Base-by-base conservation (phyloP, 305 asterid genomes). In the Fraxinus velutina region DNA sequence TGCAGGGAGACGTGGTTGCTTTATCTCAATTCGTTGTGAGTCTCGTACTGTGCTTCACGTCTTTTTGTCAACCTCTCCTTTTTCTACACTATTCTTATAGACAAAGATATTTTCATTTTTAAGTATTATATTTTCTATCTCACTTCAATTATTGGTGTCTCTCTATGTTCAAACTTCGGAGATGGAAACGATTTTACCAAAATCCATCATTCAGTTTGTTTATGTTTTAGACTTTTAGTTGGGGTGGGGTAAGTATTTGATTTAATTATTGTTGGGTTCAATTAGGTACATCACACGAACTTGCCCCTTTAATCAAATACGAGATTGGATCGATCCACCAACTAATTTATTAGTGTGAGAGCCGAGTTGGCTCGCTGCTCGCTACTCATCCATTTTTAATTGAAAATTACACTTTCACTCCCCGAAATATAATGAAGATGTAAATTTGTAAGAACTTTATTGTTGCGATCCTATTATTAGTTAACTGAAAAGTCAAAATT, bases 171-270 rank as follows among this genome's bases (percentile, higher is more conserved):
- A 64, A 22, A 21, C 73, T 24, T 62, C 9, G 33, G 72, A 62
- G 73, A 24, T 66, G 73, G 73, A 66, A 27, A 27, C 73, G n/a
- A 66, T 66, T 66, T 66, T 66, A 66, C 73, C 73, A 66, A 57
- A n/a, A 17, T 55, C 27, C 66, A 6, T 55, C 10, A 6, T 57
- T 57, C 27, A 66, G 29, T 29, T 66, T 66, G n/a, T 24, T 66
- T 64, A 22, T 4, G n/a, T 39, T 44, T 44, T 44, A 44, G 55
- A 44, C 57, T 13, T 47, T 47, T 12, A 13, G 17, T 12, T 12
- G 55, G 17, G 17, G n/a, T 1, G 12, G 12, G 44, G 30, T 27
- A 27, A 27, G 30, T 27, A 27, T 27, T 27, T 27, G 30, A 27
- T 27, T 27, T 36, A 6, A 36, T 36, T 8, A 6, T 36, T 36